These are phyloP conservation scores for Lactarius sp. DNA, from an alignment of 768 basidiomycete genomes.

Conservation along the genomic window DNA sequence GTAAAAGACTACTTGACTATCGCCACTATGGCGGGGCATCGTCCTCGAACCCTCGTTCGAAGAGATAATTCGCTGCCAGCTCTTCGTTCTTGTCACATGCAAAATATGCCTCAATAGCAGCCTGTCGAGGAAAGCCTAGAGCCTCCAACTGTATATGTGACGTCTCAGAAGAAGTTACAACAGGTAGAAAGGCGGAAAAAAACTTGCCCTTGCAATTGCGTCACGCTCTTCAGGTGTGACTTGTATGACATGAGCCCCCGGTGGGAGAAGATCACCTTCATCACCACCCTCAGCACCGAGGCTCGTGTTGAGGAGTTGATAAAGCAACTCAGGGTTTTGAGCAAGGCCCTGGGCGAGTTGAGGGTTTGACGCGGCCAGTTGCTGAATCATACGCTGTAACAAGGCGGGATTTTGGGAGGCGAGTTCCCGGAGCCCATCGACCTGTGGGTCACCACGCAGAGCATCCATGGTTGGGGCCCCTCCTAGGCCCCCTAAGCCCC, in stretches of 20 bases:
- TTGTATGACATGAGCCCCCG: conserved; percentile 59
- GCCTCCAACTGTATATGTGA: conserved; percentile 57
- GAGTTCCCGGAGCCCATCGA: conserved; percentile 68
- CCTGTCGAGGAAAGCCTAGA: conserved; percentile 80
- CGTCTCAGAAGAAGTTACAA: neutral
- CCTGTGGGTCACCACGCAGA: conserved; percentile 57
- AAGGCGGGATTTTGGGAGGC: conserved; percentile 72
- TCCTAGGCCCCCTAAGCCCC: conserved; percentile 33
- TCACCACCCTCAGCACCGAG: conserved; percentile 40
- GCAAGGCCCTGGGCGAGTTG: conserved; percentile 63
- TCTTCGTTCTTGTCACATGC: conserved; percentile 98
- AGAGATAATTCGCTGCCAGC: conserved; percentile 89
- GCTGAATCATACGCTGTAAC: conserved; percentile 78
- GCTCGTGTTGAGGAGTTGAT: conserved; percentile 48
- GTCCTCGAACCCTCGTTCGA: conserved; percentile 65
- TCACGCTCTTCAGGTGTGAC: conserved; percentile 84
- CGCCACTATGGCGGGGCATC: conserved; percentile 2
- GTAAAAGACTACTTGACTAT: neutral
- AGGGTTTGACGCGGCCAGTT: conserved; percentile 72
- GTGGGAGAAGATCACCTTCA: conserved; percentile 33
- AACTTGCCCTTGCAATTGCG: conserved; percentile 81
- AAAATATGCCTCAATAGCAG: conserved; percentile 86
- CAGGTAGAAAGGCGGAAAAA: neutral
- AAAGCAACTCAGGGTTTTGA: conserved; percentile 65
- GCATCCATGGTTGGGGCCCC: conserved; percentile 43